A percentile compares a stretch with the other conserved stretches of the same genome.
Evolutionary conservation across 306 rosid genomes (phyloP).

Genomic region (Lotus japonicus): DNA sequence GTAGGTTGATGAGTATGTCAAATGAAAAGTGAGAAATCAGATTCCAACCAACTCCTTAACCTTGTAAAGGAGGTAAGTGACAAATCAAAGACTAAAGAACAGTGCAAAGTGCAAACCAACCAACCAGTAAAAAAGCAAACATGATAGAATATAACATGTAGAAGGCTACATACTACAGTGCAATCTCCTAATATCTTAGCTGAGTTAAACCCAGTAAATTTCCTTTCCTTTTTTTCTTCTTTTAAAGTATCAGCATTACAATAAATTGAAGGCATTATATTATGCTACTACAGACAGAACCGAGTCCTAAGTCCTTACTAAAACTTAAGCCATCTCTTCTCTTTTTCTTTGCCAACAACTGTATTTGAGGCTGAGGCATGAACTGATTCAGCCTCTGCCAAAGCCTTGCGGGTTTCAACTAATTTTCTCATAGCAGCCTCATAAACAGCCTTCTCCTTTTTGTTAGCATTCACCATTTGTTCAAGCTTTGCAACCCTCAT

Average conservation of each 20-base stretch:
- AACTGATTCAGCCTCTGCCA: conserved; percentile 64
- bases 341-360: conserved; percentile 79
- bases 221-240: background rate
- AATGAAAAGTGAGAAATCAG: no score
- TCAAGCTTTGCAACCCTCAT: conserved; percentile 66
- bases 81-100: background rate
- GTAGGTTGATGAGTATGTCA: no score
- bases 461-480: conserved; percentile 74
- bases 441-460: conserved; percentile 70
- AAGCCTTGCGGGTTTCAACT: conserved; percentile 65
- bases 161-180: background rate
- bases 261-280: conserved; percentile 8
- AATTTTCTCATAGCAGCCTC: conserved; percentile 82
- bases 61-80: no score
- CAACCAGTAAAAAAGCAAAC: background rate
- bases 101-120: background rate
- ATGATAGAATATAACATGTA: conserved; percentile 1
- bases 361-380: conserved; percentile 85
- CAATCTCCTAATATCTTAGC: background rate
- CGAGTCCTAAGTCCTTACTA: conserved; percentile 25
- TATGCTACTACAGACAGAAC: conserved; percentile 1
- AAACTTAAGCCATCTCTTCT: conserved; percentile 92
- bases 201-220: background rate
- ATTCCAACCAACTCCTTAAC: no score
- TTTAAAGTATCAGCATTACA: background rate